Evolutionary conservation across 768 basidiomycete species (phyloP).

Genomic region (Psilocybe subaeruginosa): DNA sequence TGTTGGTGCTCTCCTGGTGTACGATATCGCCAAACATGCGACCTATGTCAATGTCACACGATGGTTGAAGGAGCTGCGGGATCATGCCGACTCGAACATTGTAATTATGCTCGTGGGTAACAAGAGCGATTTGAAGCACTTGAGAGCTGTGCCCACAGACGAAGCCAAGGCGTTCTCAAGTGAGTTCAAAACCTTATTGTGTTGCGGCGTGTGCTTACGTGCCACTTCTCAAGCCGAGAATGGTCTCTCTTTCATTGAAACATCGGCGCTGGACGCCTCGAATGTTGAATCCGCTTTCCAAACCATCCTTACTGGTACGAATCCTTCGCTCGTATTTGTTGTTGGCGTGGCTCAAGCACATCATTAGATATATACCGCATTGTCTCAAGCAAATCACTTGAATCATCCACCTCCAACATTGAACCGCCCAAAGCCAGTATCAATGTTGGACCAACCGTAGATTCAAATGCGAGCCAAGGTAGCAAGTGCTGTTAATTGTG

Average conservation of each 20-base stretch:
- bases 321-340: neutral
- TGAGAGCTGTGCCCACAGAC: conserved; percentile 95
- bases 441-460: conserved; percentile 78
- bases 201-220: conserved; percentile 7
- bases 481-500: conserved; percentile 63
- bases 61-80: conserved; percentile 97
- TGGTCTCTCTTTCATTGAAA: conserved; percentile 94
- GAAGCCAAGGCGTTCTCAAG: conserved; percentile 93
- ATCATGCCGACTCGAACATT: conserved; percentile 92
- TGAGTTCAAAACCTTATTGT: conserved; percentile 39
- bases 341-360: neutral
- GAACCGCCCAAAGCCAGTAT: conserved; percentile 85
- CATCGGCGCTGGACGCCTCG: conserved; percentile 98
- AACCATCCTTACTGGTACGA: conserved; percentile 87
- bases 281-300: conserved; percentile 99
- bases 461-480: conserved; percentile 56
- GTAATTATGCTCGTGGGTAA: conserved; percentile 97
- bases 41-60: conserved; percentile 93
- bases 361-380: conserved; percentile 92
- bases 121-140: conserved; percentile 99
- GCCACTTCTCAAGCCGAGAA: conserved; percentile 69
- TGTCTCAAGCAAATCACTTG: conserved; percentile 94
- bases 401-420: conserved; percentile 78
- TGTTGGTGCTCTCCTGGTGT: conserved; percentile 89
- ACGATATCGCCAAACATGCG: conserved; percentile 92